These are phyloP conservation scores for Hygrophila difformis DNA, from an alignment of 257 asterid genomes.

Conservation along the genomic window DNA sequence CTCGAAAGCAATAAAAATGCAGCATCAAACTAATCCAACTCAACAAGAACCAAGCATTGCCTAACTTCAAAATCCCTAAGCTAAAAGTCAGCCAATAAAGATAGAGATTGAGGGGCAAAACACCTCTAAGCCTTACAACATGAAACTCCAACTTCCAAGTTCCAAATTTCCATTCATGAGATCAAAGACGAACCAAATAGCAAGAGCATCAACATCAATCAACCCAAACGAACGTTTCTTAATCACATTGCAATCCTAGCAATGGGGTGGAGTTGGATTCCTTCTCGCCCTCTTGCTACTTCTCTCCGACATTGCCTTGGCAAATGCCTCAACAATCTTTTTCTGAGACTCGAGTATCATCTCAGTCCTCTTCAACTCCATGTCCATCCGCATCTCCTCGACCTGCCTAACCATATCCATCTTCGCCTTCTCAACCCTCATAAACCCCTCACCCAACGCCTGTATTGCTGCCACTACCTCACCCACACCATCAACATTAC, in stretches of 20 bases:
- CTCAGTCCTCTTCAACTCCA: slow-evolving; percentile 96
- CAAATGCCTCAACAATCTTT: slow-evolving; percentile 69
- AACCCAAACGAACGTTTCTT: too few species aligned
- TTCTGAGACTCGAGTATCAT: slow-evolving; percentile 88
- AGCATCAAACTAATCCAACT: slow-evolving; percentile 5
- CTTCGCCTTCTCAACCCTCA: slow-evolving; percentile 84
- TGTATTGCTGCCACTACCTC: slow-evolving; percentile 62
- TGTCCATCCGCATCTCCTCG: slow-evolving; percentile 88
- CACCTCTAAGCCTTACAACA: too few species aligned
- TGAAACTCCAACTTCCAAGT: too few species aligned
- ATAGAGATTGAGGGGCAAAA: neutral
- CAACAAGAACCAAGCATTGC: slow-evolving; percentile 8
- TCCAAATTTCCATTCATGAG: neutral
- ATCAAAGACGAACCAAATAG: neutral
- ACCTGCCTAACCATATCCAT: slow-evolving; percentile 82
- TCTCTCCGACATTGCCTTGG: slow-evolving; percentile 45
- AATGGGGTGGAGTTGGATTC: slow-evolving; percentile 26
- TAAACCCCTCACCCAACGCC: slow-evolving; percentile 76
- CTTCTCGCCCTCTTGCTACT: slow-evolving; percentile 47
- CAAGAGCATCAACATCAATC: neutral
- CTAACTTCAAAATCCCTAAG: slow-evolving; percentile 11
- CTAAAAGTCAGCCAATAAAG: slow-evolving; percentile 11
- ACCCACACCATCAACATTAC: slow-evolving; percentile 25
- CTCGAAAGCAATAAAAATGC: slow-evolving; percentile 18
- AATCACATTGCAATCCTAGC: slow-evolving; percentile 6